Base-by-base conservation (phyloP, 176 grass and related monocot species). In the Triticum urartu region DNA sequence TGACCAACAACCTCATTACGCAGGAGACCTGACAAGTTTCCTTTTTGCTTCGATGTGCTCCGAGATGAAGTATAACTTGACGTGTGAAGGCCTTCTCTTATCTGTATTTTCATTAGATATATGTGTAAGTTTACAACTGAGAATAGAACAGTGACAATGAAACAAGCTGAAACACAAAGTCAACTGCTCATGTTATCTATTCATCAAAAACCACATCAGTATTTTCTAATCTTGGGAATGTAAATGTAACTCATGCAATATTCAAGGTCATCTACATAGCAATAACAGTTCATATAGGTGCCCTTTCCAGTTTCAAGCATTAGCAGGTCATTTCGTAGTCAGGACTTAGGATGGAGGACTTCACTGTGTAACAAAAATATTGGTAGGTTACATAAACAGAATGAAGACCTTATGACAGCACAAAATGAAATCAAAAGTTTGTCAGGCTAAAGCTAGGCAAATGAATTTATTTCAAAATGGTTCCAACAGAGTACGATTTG, bases 11-110 rank as follows among this genome's bases (percentile, higher is more conserved):
- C 76, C 35, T 81, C 77, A 25, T 87, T 79, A 61, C 83, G 62
- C 18, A 81, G 78, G 68, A 82, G 72, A 43, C 47, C 40, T 24
- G 56, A 83, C 24, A 90, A 68, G 62, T 78, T 88, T 79, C 80
- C 83, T 70, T 89, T 89, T n/a, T 91, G 89, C 63, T 91, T 94
- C 15, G 76, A 84, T 91, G 65, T 83, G 64, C 62, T 75, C 59
- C 33, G 58, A 67, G 87, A 84, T 48, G 14, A 72, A 79, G 59
- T 75, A 75, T 68, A 63, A 26, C 40, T 78, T 80, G 84, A 93
- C 11, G 65, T 64, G 17, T 36, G 73, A 79, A 63, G 32, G 65
- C 66, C 56, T 72, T 84, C 21, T 35, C 76, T 88, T 83, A 68
- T 52, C 91, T 90, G 81, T 63, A 38, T 80, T 81, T 64, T 83